A percentile compares a stretch with the other conserved stretches of the same genome.
Evolutionary conservation across 176 grass and related monocot species (phyloP).

Genomic region (Oryza punctata): DNA sequence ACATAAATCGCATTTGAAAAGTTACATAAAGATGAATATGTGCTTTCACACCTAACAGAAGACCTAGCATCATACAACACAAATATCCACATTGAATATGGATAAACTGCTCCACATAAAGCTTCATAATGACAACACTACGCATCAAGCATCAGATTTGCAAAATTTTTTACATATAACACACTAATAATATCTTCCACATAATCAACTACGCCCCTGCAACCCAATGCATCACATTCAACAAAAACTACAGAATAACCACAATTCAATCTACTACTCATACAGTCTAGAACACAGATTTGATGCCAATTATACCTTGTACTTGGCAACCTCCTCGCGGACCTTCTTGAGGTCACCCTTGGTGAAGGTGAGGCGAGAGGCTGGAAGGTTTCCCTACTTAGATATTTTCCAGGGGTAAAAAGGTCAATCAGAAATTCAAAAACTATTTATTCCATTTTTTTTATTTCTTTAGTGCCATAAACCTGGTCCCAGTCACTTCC

Average conservation of each 20-base stretch:
- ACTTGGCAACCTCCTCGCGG: conserved; percentile 77
- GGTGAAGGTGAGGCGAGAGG: conserved; percentile 90
- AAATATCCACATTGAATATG: not conserved
- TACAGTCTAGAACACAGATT: not conserved
- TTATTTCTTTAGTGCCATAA: too few species aligned
- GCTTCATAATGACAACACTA: not conserved
- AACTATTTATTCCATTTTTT: too few species aligned
- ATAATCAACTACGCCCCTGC: not conserved
- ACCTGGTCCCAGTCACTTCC: too few species aligned
- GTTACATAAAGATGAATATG: too few species aligned
- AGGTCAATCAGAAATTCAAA: too few species aligned
- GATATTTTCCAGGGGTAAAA: too few species aligned
- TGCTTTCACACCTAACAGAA: not conserved
- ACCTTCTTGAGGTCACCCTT: conserved; percentile 93
- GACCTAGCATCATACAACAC: not conserved
- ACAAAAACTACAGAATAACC: not conserved
- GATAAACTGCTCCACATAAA: not conserved
- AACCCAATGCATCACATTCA: not conserved
- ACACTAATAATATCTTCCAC: not conserved
- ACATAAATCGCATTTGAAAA: not conserved
- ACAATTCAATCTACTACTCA: not conserved
- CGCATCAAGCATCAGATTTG: not conserved
- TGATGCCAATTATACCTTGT: conserved; percentile 46
- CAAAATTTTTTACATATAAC: not conserved
- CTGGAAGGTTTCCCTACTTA: conserved; percentile 92